Conservation (phyloP, 2,329 filamentous ascomycete species). For the Pyrenophora tritici-repentis region DNA sequence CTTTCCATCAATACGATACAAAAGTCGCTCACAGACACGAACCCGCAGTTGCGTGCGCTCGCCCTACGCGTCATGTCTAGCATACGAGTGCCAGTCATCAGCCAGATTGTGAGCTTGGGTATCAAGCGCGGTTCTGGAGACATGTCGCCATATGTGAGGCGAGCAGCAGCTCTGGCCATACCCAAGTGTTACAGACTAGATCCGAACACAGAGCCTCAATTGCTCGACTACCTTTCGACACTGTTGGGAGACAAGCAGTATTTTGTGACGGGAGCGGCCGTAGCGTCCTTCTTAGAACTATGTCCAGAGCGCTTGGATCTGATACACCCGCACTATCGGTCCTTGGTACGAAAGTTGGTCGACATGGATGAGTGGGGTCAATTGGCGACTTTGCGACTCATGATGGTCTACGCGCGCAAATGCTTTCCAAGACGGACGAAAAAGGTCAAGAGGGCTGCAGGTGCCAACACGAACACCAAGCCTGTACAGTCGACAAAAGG, state of each 20-base stretch:
- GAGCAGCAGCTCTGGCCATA: conserved; percentile 89
- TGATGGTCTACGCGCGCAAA: conserved; percentile 82
- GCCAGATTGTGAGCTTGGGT: conserved; percentile 92
- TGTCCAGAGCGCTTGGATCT: conserved; percentile 87
- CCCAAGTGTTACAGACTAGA: conserved; percentile 95
- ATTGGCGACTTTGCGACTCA: conserved; percentile 76
- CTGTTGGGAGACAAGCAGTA: conserved; percentile 91
- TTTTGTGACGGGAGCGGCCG: conserved; percentile 92
- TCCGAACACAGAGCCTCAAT: conserved; percentile 79
- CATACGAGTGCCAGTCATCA: conserved; percentile 96
- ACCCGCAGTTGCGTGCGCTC: conserved; percentile 87
- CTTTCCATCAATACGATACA: conserved; percentile 99
- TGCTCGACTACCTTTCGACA: conserved; percentile 78
- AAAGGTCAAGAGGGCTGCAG: conserved; percentile 60
- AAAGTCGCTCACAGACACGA: conserved; percentile 91
- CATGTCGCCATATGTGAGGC: conserved; percentile 92
- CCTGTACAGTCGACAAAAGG: conserved; percentile 60
- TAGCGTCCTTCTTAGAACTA: conserved; percentile 84
- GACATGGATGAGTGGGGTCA: conserved; percentile 99
- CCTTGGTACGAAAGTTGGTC: conserved; percentile 84
- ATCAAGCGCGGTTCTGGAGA: conserved; percentile 93
- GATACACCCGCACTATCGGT: conserved; percentile 87
- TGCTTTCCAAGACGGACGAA: conserved; percentile 78
- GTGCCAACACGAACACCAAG: conserved; percentile 40
- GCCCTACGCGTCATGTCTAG: conserved; percentile 96